Percentiles rank a stretch among this genome's conserved stretches.
Conservation (phyloP, 2,329 filamentous ascomycete species). For the Colletotrichum chrysophilum region DNA sequence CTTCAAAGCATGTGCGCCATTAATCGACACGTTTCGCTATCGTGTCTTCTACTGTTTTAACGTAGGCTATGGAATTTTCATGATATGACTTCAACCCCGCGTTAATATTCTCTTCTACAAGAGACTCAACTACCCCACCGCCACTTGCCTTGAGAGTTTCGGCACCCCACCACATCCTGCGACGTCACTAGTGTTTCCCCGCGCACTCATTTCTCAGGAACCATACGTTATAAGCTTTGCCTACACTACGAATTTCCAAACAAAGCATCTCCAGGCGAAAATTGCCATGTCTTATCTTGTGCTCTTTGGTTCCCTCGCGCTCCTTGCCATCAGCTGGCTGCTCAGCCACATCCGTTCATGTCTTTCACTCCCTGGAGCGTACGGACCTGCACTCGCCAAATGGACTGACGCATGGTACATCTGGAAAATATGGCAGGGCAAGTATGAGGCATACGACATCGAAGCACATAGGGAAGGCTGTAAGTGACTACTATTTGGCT, state of each 20-base stretch:
- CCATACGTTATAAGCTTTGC: neutral
- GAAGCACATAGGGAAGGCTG: neutral
- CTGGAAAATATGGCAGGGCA: neutral
- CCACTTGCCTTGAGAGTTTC: neutral
- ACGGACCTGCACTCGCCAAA: neutral
- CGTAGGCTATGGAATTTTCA: neutral
- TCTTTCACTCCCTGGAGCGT: neutral
- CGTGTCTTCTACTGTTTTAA: neutral
- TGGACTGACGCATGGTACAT: neutral
- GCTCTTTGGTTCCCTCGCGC: neutral
- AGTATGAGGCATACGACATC: neutral
- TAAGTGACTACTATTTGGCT: neutral
- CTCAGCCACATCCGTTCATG: neutral
- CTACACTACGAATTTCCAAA: neutral
- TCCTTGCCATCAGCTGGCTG: neutral
- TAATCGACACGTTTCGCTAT: neutral
- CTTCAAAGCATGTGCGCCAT: neutral
- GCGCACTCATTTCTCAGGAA: neutral
- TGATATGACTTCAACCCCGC: neutral
- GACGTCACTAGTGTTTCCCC: neutral
- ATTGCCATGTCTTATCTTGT: neutral
- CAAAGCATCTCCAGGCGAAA: neutral
- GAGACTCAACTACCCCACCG: neutral
- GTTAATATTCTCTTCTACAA: neutral
- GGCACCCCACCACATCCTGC: neutral